Conservation (phyloP, 2,329 filamentous ascomycete genomes). For the Aspergillus sp. region DNA sequence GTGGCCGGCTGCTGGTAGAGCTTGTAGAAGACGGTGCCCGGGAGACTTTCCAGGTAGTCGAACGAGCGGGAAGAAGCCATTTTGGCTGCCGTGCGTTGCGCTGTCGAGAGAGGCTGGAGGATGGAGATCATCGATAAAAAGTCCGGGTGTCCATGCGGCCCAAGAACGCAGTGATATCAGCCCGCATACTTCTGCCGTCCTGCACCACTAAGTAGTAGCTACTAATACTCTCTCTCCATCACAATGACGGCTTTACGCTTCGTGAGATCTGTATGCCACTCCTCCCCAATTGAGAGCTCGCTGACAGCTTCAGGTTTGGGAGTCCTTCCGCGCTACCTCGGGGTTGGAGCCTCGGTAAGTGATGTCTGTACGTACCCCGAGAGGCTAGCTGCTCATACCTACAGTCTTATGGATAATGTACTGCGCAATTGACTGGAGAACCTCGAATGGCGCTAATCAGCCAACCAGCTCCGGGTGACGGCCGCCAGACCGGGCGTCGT, state of each 20-base stretch:
- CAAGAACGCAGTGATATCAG: slow-evolving; percentile 21
- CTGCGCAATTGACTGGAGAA: too few relatives aligned
- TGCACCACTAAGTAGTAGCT: too few relatives aligned
- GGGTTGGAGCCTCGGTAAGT: slow-evolving; percentile 77
- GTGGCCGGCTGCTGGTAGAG: slow-evolving; percentile 95
- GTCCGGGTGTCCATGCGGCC: slow-evolving; percentile 22
- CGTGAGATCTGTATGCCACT: slow-evolving; percentile 51
- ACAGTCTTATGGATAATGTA: slow-evolving; percentile 33
- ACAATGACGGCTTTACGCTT: slow-evolving; percentile 51
- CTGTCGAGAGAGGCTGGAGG: too few relatives aligned
- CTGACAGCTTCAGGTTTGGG: slow-evolving; percentile 54
- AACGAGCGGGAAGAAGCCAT: slow-evolving; percentile 56
- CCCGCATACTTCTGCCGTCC: too few relatives aligned
- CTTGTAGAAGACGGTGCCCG: slow-evolving; percentile 78
- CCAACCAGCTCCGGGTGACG: slow-evolving; percentile 49
- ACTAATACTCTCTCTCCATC: slow-evolving; percentile 6
- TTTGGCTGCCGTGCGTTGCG: too few relatives aligned
- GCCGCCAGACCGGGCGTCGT: slow-evolving; percentile 52
- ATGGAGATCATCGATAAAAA: slow-evolving; percentile 1
- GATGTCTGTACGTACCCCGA: slow-evolving; percentile 1
- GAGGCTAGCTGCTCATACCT: slow-evolving; percentile 5
- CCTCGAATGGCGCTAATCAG: too few relatives aligned
- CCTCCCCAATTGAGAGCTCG: not conserved
- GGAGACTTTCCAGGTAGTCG: slow-evolving; percentile 87
- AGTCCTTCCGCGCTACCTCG: slow-evolving; percentile 75